Conservation (phyloP, 495 filamentous ascomycete genomes). For the Immersiella caudata region DNA sequence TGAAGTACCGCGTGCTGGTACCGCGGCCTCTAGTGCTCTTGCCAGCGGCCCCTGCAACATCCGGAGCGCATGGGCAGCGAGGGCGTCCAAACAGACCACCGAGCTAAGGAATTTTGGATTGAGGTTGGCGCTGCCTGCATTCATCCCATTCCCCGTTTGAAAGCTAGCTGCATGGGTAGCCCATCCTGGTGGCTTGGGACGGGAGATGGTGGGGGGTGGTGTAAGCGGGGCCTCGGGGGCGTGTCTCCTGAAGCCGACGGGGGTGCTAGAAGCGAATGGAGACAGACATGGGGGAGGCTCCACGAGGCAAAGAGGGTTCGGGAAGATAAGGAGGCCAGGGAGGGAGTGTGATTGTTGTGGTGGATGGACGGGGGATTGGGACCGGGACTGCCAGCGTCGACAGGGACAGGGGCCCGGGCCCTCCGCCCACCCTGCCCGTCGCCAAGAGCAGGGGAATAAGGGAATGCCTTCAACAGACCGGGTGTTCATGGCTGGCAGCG, state of each 20-base stretch:
- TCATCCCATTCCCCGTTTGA: conserved; percentile 30
- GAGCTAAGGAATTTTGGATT: conserved; percentile 23
- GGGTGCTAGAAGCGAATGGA: conserved; percentile 27
- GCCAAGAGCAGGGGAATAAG: conserved; percentile 28
- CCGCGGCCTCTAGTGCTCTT: background rate
- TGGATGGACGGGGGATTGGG: conserved; percentile 31
- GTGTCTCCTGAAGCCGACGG: conserved; percentile 15
- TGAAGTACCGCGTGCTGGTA: background rate
- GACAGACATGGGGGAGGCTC: conserved; percentile 31
- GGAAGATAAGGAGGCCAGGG: conserved; percentile 39
- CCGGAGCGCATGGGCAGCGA: conserved; percentile 13
- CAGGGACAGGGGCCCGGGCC: conserved; percentile 34
- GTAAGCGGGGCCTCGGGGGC: conserved; percentile 17
- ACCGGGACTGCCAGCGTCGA: conserved; percentile 36
- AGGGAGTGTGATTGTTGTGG: conserved; percentile 27
- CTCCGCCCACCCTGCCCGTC: conserved; percentile 20
- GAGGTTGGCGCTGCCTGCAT: conserved; percentile 23
- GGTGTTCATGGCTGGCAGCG: conserved; percentile 17
- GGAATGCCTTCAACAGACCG: conserved; percentile 32
- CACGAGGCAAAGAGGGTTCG: conserved; percentile 46
- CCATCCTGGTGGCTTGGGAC: conserved; percentile 30
- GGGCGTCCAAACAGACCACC: conserved; percentile 18
- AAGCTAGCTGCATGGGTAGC: conserved; percentile 28
- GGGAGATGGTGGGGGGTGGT: conserved; percentile 24
- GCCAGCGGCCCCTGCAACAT: conserved; percentile 9